Evolutionary conservation across 2,329 filamentous ascomycete genomes (phyloP).

Genomic region (Xylaria hypoxylon): DNA sequence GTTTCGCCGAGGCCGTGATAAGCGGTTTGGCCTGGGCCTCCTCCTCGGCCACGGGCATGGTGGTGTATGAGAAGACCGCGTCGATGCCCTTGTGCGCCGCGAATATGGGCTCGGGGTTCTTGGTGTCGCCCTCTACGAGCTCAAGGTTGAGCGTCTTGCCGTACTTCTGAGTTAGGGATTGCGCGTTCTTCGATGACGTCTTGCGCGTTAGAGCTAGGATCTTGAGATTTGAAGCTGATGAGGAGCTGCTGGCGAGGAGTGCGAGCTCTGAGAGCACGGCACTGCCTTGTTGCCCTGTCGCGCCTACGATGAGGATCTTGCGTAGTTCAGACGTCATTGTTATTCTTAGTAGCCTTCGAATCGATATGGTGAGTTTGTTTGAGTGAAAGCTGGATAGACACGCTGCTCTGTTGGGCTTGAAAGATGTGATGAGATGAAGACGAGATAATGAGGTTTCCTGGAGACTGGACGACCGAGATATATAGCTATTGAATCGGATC

Average conservation of each 20-base stretch:
- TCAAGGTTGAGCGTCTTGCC: slow-evolving; percentile 44
- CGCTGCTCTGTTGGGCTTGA: neutral
- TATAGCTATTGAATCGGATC: neutral
- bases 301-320: slow-evolving; percentile 53
- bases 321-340: slow-evolving; percentile 36
- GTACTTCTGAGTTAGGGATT: slow-evolving; percentile 41
- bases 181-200: slow-evolving; percentile 49
- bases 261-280: slow-evolving; percentile 48
- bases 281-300: slow-evolving; percentile 54
- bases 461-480: neutral
- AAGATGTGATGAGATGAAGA: neutral
- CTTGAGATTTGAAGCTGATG: slow-evolving; percentile 41
- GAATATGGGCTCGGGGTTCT: slow-evolving; percentile 52
- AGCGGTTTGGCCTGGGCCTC: slow-evolving; percentile 52
- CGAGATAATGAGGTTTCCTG: neutral
- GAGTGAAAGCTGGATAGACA: neutral
- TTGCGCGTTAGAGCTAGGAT: slow-evolving; percentile 52
- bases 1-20: slow-evolving; percentile 52
- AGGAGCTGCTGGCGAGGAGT: slow-evolving; percentile 30
- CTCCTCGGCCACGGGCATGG: slow-evolving; percentile 49
- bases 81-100: slow-evolving; percentile 48
- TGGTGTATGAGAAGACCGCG: slow-evolving; percentile 53
- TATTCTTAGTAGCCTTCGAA: neutral
- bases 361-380: neutral
- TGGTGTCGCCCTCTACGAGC: slow-evolving; percentile 52